Evolutionary conservation across 108 stramenopile species (phyloP).

Genomic region (Fragilaria crotonensis): DNA sequence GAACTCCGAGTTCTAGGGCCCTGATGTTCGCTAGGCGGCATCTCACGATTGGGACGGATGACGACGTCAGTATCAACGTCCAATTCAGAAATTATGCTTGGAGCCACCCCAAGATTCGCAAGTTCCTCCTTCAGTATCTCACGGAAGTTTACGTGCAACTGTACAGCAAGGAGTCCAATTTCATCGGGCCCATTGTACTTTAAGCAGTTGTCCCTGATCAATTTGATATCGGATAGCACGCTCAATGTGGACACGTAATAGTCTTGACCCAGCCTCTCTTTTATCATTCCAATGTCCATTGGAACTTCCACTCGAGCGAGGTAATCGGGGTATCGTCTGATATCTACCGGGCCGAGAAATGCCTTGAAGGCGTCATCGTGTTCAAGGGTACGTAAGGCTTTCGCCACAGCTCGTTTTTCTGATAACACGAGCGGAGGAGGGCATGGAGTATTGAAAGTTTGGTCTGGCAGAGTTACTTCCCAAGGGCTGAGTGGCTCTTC

Average conservation of each 20-base stretch:
- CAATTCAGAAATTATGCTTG: not conserved
- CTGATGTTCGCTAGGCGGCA: too few relatives aligned
- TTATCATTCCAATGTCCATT: conserved; percentile 52
- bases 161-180: conserved; percentile 30
- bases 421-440: conserved; percentile 41
- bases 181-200: conserved; percentile 74
- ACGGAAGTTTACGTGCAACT: conserved; percentile 56
- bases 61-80: not conserved
- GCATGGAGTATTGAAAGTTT: conserved; percentile 12
- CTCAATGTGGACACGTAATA: conserved; percentile 66
- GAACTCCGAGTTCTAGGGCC: not conserved
- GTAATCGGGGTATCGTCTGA: conserved; percentile 57
- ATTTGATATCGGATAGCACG: conserved; percentile 58
- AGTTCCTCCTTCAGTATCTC: conserved; percentile 22
- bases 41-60: not conserved
- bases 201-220: conserved; percentile 76
- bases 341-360: conserved; percentile 50
- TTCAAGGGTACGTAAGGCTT: conserved; percentile 26
- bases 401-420: conserved; percentile 29
- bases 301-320: conserved; percentile 64
- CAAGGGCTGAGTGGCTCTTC: conserved; percentile 49
- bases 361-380: conserved; percentile 31
- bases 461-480: conserved; percentile 34
- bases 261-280: conserved; percentile 34
- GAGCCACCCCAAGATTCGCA: conserved; percentile 9